These are phyloP conservation scores for Penicillium maclennaniae DNA, from an alignment of 495 filamentous ascomycete species.

Conservation along the genomic window DNA sequence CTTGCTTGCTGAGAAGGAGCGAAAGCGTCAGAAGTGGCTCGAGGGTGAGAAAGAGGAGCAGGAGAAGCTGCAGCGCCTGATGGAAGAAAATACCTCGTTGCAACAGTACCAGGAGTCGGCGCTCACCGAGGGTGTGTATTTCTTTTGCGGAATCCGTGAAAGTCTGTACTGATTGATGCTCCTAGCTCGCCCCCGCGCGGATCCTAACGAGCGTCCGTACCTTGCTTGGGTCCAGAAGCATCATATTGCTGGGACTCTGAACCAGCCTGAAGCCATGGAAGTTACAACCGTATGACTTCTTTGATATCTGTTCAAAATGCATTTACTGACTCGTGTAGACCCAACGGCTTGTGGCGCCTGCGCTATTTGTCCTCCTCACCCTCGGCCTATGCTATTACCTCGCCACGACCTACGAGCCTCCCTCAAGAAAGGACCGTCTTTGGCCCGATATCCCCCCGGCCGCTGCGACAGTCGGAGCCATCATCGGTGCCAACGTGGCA, in stretches of 20 bases:
- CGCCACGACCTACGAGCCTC: constrained; percentile 60
- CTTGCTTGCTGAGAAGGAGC: constrained; percentile 45
- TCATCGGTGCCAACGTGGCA: constrained; percentile 62
- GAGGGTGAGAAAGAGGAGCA: constrained; percentile 38
- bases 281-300: constrained; percentile 33
- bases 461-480: constrained; percentile 65
- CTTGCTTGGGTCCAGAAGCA: constrained; percentile 51
- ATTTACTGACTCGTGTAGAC: constrained; percentile 17
- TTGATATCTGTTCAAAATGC: background rate
- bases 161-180: constrained; percentile 16
- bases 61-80: constrained; percentile 37
- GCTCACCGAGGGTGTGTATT: constrained; percentile 33
- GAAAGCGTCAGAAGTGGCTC: constrained; percentile 42
- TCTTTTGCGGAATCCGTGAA: background rate
- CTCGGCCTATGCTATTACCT: constrained; percentile 51
- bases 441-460: constrained; percentile 75
- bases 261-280: constrained; percentile 28
- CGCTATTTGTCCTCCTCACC: constrained; percentile 51
- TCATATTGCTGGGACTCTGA: constrained; percentile 36
- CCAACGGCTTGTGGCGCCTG: constrained; percentile 63
- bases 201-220: constrained; percentile 37
- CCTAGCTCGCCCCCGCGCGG: constrained; percentile 41
- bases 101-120: constrained; percentile 43
- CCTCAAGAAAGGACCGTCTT: constrained; percentile 53
- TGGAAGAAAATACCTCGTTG: constrained; percentile 45